Conservation (phyloP, 805 yeast genomes). For the Debaryomyces maramus region DNA sequence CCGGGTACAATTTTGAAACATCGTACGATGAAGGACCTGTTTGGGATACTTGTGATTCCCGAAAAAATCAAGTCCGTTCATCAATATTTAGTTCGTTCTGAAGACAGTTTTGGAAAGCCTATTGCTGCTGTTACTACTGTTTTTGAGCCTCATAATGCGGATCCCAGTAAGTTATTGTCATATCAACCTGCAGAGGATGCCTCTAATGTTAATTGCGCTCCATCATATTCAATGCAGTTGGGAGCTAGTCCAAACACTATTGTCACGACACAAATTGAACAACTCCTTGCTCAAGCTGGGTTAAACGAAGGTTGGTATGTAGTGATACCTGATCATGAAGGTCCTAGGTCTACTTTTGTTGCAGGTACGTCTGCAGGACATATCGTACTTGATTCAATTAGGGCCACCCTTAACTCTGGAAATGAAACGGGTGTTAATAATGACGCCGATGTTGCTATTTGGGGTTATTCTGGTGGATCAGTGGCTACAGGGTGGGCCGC, state of each 20-base stretch:
- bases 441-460: slow-evolving; percentile 20
- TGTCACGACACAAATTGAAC: slow-evolving; percentile 17
- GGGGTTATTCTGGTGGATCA: slow-evolving; percentile 37
- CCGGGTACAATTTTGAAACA: slow-evolving; percentile 12
- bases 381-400: slow-evolving; percentile 24
- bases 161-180: slow-evolving; percentile 21
- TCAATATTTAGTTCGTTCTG: slow-evolving; percentile 26
- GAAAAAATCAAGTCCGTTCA: slow-evolving; percentile 14
- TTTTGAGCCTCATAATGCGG: slow-evolving; percentile 23
- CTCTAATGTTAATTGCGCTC: slow-evolving; percentile 18
- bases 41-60: slow-evolving; percentile 8
- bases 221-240: slow-evolving; percentile 20
- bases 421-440: slow-evolving; percentile 17
- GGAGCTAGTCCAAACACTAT: slow-evolving; percentile 12
- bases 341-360: slow-evolving; percentile 24
- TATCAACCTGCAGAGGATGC: slow-evolving; percentile 25
- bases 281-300: slow-evolving; percentile 13
- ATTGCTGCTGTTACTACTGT: slow-evolving; percentile 19
- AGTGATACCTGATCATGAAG: slow-evolving; percentile 28
- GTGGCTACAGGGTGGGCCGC: slow-evolving; percentile 31
- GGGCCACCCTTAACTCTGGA: slow-evolving; percentile 20
- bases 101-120: slow-evolving; percentile 20
- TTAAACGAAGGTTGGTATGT: slow-evolving; percentile 17
- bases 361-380: slow-evolving; percentile 24
- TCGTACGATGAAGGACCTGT: slow-evolving; percentile 4